phyloP scores from a whole-genome alignment of 495 filamentous ascomycete genomes.

The Physcia stellaris region DNA sequence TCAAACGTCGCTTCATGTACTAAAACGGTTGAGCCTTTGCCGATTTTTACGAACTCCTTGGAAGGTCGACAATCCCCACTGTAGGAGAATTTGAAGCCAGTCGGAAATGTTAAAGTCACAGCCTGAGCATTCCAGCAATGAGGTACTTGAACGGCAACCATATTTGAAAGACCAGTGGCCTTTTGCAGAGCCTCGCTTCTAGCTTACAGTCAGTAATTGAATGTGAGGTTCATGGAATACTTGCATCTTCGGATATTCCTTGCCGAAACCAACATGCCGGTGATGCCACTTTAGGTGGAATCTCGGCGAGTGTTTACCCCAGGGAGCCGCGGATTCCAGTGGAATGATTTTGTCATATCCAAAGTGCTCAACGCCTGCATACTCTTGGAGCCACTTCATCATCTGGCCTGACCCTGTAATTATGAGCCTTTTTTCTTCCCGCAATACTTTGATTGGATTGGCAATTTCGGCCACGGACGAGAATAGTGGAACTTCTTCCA shows the following conservation, averaged over 20 bases:
- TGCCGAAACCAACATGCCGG: constrained; percentile 9
- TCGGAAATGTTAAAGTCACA: constrained; percentile 59
- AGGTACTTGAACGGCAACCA: constrained; percentile 44
- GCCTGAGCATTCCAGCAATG: constrained; percentile 76
- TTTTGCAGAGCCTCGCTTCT: constrained; percentile 18
- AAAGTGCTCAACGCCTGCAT: constrained; percentile 60
- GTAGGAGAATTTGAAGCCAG: constrained; percentile 77
- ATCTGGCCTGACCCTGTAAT: constrained; percentile 52
- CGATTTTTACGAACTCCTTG: constrained; percentile 51
- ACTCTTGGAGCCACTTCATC: constrained; percentile 63
- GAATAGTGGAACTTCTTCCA: not conserved
- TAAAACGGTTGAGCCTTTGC: constrained; percentile 60
- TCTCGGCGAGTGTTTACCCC: not conserved
- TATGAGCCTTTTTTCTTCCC: constrained; percentile 35
- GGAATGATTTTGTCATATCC: constrained; percentile 49
- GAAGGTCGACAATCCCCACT: constrained; percentile 86
- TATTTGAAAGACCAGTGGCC: constrained; percentile 29
- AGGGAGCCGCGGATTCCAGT: not conserved
- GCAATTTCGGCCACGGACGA: constrained; percentile 11
- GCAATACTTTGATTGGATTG: constrained; percentile 20
- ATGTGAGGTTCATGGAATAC: not conserved
- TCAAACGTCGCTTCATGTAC: constrained; percentile 96
- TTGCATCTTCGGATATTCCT: constrained; percentile 7
- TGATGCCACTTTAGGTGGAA: constrained; percentile 10
- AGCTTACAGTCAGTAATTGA: not conserved